Evolutionary conservation across 257 asterid species (phyloP).

Genomic region (Lycium ferocissimum): DNA sequence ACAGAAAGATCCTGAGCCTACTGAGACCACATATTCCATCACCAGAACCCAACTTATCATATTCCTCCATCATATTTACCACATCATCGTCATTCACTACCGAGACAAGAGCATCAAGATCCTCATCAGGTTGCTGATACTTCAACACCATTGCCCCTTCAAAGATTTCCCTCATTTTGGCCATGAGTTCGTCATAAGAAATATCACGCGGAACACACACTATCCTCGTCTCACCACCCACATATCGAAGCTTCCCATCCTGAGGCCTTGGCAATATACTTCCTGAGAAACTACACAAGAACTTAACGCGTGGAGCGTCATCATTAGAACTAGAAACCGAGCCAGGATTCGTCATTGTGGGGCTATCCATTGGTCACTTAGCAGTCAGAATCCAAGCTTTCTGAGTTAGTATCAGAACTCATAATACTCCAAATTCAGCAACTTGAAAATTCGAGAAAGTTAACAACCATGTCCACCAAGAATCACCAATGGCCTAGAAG

Average conservation of each 20-base stretch:
- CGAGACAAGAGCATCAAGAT: slow-evolving; percentile 96
- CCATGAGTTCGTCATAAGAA: slow-evolving; percentile 81
- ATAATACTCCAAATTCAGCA: slow-evolving; percentile 6
- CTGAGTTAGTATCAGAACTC: slow-evolving; percentile 39
- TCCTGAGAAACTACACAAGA: slow-evolving; percentile 91
- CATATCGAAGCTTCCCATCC: slow-evolving; percentile 95
- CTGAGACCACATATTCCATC: slow-evolving; percentile 65
- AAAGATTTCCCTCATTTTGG: slow-evolving; percentile 86
- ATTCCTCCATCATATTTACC: slow-evolving; percentile 98
- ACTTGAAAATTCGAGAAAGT: neutral
- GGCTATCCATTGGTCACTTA: slow-evolving; percentile 69
- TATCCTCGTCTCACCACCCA: slow-evolving; percentile 96
- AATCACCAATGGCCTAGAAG: neutral
- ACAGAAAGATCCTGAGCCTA: slow-evolving; percentile 83
- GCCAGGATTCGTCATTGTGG: slow-evolving; percentile 45
- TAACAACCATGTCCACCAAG: neutral
- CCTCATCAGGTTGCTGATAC: slow-evolving; percentile 99
- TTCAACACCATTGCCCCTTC: slow-evolving; percentile 77
- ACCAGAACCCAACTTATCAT: slow-evolving; percentile 81
- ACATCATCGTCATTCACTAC: slow-evolving; percentile 97
- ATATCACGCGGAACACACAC: slow-evolving; percentile 81
- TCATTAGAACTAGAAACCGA: slow-evolving; percentile 59
- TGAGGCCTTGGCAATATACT: slow-evolving; percentile 93
- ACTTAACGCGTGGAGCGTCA: slow-evolving; percentile 78
- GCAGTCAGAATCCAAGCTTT: slow-evolving; percentile 38